A percentile compares a stretch with the other conserved stretches of the same genome.
These are phyloP conservation scores for Starmerella stellata DNA, from an alignment of 805 yeast species.

Conservation along the genomic window DNA sequence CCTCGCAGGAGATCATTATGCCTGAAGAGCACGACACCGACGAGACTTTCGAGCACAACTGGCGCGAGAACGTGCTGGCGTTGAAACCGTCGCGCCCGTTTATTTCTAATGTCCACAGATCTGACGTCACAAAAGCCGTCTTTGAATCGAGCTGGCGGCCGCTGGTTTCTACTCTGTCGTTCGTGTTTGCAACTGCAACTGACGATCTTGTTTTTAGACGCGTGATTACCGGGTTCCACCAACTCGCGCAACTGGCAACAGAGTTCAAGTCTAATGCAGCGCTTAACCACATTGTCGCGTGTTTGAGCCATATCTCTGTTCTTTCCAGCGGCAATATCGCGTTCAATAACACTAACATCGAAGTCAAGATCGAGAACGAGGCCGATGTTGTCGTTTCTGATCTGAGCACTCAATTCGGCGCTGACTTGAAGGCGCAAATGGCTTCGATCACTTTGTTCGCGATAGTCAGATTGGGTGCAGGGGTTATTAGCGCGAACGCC, in stretches of 20 bases:
- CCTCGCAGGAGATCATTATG: constrained; percentile 79
- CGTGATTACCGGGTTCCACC: constrained; percentile 75
- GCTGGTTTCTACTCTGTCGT: constrained; percentile 53
- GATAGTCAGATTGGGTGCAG: constrained; percentile 41
- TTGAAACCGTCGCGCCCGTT: constrained; percentile 14
- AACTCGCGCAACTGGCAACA: constrained; percentile 59
- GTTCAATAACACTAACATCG: constrained; percentile 19
- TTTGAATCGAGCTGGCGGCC: constrained; percentile 47
- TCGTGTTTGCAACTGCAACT: constrained; percentile 68
- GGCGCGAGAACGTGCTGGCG: constrained; percentile 24
- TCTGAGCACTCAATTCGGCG: constrained; percentile 65
- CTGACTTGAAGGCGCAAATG: constrained; percentile 79
- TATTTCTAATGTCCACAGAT: constrained; percentile 6
- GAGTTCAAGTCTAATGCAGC: constrained; percentile 38
- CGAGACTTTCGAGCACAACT: constrained; percentile 72
- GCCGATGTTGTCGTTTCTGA: constrained; percentile 56
- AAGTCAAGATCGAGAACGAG: constrained; percentile 30
- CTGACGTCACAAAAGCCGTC: constrained; percentile 50
- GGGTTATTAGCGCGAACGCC: constrained; percentile 28
- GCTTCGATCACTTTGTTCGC: constrained; percentile 74
- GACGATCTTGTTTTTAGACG: constrained; percentile 80
- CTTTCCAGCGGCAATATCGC: constrained; percentile 31
- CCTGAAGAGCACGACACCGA: constrained; percentile 94
- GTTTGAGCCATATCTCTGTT: constrained; percentile 51
- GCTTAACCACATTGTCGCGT: constrained; percentile 48